Percentiles rank a stretch among this genome's conserved stretches.
Conservation (phyloP, 23 red algal species). For the Gracilaria vermiculophylla region DNA sequence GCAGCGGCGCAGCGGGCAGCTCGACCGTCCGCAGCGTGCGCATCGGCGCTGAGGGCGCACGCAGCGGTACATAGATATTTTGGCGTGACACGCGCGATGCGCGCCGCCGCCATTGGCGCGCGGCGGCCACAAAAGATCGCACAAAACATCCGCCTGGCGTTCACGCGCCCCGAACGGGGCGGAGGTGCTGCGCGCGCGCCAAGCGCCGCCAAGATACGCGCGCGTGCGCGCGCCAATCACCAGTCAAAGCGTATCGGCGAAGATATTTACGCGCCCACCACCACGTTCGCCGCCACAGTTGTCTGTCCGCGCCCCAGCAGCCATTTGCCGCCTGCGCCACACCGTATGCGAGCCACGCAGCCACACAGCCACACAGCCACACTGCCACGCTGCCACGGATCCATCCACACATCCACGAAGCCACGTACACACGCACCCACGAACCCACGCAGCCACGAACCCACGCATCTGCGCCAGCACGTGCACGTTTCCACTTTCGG, state of each 20-base stretch:
- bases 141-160: too few species aligned
- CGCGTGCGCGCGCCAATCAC: neutral
- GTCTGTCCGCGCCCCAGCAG: too few species aligned
- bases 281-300: neutral
- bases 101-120: neutral
- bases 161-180: slow-evolving; percentile 4
- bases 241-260: neutral
- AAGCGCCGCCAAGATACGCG: neutral
- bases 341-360: too few species aligned
- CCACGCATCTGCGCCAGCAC: too few species aligned
- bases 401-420: too few species aligned
- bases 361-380: too few species aligned
- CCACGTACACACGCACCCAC: too few species aligned
- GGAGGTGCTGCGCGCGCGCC: neutral
- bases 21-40: neutral
- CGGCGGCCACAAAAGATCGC: neutral
- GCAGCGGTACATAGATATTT: slow-evolving; percentile 11
- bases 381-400: too few species aligned
- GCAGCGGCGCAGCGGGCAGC: neutral
- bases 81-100: neutral
- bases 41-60: neutral
- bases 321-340: neutral
- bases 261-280: neutral
- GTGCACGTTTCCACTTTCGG: too few species aligned
- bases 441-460: too few species aligned